These are phyloP conservation scores for Fusarium buxicola DNA, from an alignment of 2,329 filamentous ascomycete genomes.

Conservation along the genomic window DNA sequence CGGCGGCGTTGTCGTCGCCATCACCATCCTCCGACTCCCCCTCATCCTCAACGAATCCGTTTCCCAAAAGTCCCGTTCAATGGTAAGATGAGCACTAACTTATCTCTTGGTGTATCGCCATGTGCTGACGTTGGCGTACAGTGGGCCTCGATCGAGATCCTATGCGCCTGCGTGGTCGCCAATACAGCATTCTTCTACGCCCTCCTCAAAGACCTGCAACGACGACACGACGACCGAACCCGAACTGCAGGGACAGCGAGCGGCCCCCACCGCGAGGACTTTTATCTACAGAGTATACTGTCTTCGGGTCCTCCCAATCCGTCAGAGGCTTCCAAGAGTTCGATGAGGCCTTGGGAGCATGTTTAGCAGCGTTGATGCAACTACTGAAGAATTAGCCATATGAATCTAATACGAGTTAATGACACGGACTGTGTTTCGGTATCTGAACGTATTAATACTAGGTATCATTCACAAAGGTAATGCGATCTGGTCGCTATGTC, in stretches of 20 bases:
- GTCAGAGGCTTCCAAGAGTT: slow-evolving; percentile 4
- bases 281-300: slow-evolving; percentile 31
- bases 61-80: slow-evolving; percentile 47
- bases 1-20: slow-evolving; percentile 43
- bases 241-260: slow-evolving; percentile 29
- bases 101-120: no score
- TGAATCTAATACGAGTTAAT: slow-evolving; percentile 1
- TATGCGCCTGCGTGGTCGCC: slow-evolving; percentile 49
- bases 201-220: slow-evolving; percentile 43
- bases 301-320: slow-evolving; percentile 14
- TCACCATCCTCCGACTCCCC: slow-evolving; percentile 47
- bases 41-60: slow-evolving; percentile 46
- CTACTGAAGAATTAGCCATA: neutral
- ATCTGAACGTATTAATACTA: no score
- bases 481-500: no score
- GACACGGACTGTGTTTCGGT: no score
- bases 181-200: slow-evolving; percentile 49
- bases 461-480: no score
- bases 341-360: neutral
- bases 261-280: slow-evolving; percentile 8
- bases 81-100: slow-evolving; percentile 38
- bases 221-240: slow-evolving; percentile 41
- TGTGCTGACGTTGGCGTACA: slow-evolving; percentile 7
- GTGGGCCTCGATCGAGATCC: slow-evolving; percentile 50
- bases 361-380: neutral